Percentiles rank a stretch among this genome's conserved stretches.
These are phyloP conservation scores for Yarrowia porcina DNA, from an alignment of 805 yeast genomes.

Conservation along the genomic window DNA sequence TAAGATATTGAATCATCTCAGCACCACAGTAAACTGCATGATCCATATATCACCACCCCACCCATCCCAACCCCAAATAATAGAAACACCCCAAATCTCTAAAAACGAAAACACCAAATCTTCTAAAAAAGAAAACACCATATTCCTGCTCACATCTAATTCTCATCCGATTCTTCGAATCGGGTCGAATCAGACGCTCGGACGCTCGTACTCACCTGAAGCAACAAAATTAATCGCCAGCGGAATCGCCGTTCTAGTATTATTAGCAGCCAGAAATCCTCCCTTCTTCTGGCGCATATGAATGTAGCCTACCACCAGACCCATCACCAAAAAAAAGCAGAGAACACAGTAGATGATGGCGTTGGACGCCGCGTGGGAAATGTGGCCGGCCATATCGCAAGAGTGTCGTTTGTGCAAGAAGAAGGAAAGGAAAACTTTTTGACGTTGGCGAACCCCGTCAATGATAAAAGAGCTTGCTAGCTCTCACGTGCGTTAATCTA, in stretches of 20 bases:
- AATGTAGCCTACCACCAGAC: conserved; percentile 60
- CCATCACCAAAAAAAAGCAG: conserved; percentile 52
- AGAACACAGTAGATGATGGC: conserved; percentile 64
- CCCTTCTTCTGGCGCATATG: conserved; percentile 42
- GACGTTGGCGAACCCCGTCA: neutral
- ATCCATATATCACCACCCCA: no score
- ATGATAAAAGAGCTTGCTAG: conserved; percentile 6
- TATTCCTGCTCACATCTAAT: neutral
- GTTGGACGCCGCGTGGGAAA: conserved; percentile 55
- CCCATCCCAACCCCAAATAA: no score
- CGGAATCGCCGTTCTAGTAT: conserved; percentile 68
- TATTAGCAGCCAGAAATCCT: conserved; percentile 71
- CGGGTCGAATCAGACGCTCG: neutral
- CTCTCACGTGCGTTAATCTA: conserved; percentile 1
- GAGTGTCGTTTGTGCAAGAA: neutral
- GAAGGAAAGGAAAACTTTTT: neutral
- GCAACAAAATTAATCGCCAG: conserved; percentile 86
- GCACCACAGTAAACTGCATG: no score
- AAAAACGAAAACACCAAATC: no score
- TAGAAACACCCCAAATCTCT: no score
- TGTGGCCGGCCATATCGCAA: conserved; percentile 2
- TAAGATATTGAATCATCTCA: no score
- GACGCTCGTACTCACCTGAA: conserved; percentile 57
- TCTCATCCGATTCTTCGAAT: no score
- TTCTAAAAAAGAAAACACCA: no score